Evolutionary conservation across 371 early-diverging fungal species (phyloP).

Genomic region (Chytridiales sp.): DNA sequence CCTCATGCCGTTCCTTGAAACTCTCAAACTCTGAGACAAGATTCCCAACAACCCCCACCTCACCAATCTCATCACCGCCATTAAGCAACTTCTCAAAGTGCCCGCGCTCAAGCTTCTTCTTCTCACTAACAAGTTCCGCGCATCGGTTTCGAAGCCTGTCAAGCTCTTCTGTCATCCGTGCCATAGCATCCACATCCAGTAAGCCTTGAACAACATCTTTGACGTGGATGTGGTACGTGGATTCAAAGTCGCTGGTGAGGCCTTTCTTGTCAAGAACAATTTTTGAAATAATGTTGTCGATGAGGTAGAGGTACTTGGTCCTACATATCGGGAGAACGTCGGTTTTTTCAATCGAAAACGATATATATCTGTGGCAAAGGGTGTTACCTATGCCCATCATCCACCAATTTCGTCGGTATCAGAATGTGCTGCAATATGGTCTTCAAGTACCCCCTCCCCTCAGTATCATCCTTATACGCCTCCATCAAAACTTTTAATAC

Average conservation of each 20-base stretch:
- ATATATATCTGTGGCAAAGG: slow-evolving; percentile 12
- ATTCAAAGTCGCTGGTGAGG: slow-evolving; percentile 33
- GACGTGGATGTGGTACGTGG: slow-evolving; percentile 32
- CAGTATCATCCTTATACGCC: slow-evolving; percentile 15
- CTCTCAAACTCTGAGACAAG: no score
- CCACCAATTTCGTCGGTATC: slow-evolving; percentile 30
- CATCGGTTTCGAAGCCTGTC: slow-evolving; percentile 9
- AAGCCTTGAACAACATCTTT: slow-evolving; percentile 39
- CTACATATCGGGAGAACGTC: slow-evolving; percentile 9
- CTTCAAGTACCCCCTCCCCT: slow-evolving; percentile 22
- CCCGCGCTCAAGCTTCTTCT: slow-evolving; percentile 17
- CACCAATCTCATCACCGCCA: no score
- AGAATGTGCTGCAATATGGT: slow-evolving; percentile 36
- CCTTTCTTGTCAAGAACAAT: slow-evolving; percentile 42
- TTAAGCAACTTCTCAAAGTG: slow-evolving; percentile 9
- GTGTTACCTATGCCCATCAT: slow-evolving; percentile 23
- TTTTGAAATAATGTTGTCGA: slow-evolving; percentile 36
- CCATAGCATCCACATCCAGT: slow-evolving; percentile 26
- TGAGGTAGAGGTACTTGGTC: slow-evolving; percentile 27
- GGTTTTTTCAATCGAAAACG: slow-evolving; percentile 4
- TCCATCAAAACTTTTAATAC: slow-evolving; percentile 29
- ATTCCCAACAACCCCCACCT: no score
- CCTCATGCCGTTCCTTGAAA: background rate
- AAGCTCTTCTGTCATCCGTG: slow-evolving; percentile 18
- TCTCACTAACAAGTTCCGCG: slow-evolving; percentile 14